Evolutionary conservation across 1,284 basidiomycete genomes (phyloP).

Genomic region (Coniferiporia sulphurascens): DNA sequence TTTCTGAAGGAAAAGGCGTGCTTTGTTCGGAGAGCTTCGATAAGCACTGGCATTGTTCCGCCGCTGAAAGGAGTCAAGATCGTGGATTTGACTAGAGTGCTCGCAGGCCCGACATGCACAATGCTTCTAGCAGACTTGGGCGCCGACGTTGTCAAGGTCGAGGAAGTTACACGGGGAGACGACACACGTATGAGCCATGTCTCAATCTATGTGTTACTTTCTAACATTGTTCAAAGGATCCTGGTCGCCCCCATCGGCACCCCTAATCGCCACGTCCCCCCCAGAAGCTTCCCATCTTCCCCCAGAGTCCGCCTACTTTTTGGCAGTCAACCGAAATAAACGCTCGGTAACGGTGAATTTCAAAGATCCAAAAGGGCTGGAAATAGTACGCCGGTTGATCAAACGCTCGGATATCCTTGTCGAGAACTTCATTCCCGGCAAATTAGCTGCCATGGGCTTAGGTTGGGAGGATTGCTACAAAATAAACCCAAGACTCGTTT

Average conservation of each 20-base stretch:
- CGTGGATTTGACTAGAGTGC: conserved; percentile 82
- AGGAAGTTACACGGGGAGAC: conserved; percentile 78
- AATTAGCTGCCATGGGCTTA: conserved; percentile 79
- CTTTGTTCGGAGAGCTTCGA: background rate
- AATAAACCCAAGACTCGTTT: conserved; percentile 82
- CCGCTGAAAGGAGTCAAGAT: conserved; percentile 78
- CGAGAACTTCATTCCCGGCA: conserved; percentile 84
- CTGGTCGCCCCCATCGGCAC: conserved; percentile 79
- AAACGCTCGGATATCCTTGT: conserved; percentile 80
- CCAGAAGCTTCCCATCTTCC: conserved; percentile 63
- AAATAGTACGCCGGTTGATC: conserved; percentile 73
- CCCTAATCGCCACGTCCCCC: conserved; percentile 45
- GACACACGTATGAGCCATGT: conserved; percentile 67
- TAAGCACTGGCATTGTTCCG: conserved; percentile 52
- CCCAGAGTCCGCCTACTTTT: conserved; percentile 91
- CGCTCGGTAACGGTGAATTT: conserved; percentile 86
- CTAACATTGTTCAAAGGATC: conserved; percentile 43
- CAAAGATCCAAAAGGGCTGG: conserved; percentile 74
- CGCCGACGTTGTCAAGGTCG: conserved; percentile 90
- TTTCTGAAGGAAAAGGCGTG: too few relatives aligned
- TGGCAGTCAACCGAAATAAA: conserved; percentile 87
- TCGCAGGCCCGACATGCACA: conserved; percentile 86
- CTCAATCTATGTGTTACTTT: background rate
- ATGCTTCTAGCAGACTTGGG: conserved; percentile 87
- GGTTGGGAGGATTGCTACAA: conserved; percentile 80